Conservation (phyloP, 352 stramenopile genomes). For the Blastocystis hominis region DNA sequence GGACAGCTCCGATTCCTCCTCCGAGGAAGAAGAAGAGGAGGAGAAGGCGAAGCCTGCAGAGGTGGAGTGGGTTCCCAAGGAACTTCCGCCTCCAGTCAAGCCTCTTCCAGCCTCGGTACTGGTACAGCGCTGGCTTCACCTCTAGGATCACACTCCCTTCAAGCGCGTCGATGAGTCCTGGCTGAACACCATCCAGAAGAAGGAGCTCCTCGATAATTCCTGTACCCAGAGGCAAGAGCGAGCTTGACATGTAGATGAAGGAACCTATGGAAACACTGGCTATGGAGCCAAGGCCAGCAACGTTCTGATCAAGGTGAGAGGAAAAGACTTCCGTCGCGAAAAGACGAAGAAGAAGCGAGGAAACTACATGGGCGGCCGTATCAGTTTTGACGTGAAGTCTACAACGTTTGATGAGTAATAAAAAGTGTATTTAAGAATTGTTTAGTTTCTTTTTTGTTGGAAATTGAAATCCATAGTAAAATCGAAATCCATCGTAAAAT, state of each 20-base stretch:
- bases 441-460: background rate
- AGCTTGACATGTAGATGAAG: constrained; percentile 69
- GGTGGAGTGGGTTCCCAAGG: constrained; percentile 66
- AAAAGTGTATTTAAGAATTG: background rate
- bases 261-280: constrained; percentile 83
- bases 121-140: constrained; percentile 58
- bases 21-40: background rate
- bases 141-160: constrained; percentile 81
- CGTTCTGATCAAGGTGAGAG: constrained; percentile 88
- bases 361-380: constrained; percentile 83
- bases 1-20: constrained; percentile 57
- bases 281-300: constrained; percentile 92
- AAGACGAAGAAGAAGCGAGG: constrained; percentile 99
- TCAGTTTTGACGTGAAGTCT: constrained; percentile 82
- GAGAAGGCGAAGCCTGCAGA: constrained; percentile 63
- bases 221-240: constrained; percentile 65
- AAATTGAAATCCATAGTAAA: background rate
- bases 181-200: constrained; percentile 78
- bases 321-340: constrained; percentile 97
- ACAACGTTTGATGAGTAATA: constrained; percentile 76
- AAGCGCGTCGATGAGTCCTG: constrained; percentile 89
- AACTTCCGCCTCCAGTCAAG: constrained; percentile 67
- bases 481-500: too few species aligned
- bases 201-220: constrained; percentile 91
- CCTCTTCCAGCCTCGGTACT: constrained; percentile 73